Base-by-base conservation (phyloP, 2,329 filamentous ascomycete genomes). In the Ascochyta pisi region DNA sequence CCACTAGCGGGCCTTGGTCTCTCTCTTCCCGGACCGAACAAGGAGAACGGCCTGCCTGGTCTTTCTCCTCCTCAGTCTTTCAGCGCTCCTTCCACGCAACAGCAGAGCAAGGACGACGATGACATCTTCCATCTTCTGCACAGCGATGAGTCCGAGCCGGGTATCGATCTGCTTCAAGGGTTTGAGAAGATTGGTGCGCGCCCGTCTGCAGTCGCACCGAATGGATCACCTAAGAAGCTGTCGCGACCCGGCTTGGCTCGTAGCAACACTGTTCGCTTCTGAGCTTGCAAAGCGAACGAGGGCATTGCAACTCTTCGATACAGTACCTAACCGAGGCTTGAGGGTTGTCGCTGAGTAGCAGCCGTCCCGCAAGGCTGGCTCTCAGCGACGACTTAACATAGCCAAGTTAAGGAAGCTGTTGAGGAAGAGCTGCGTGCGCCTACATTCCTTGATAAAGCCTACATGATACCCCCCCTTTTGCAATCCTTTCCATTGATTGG, bases 101-200 rank as follows among this genome's bases (percentile, higher is more conserved):
- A 67, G 54, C 52, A 65, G 35, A 56, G 66, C 50, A 56, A 69
- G 13, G 81, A 83, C 40, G 81, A 83, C 35, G 81, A 84, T 7
- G 83, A 85, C 13, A 81, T 86, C 27, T 86, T 82, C 64, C 76
- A 79, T 19, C 82, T 86, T 33, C 80, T 88, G 37, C 78, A 86
- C 47, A 79, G 81, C 53, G 86, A 89, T 57, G 85, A 86, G 37
- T 78, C 79, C 3, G 81, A 84, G 54, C 86, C 88, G 56, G 76
- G 83, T 13, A 82, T 92, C 46, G 89, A 92, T 66, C 88, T 92
- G 62, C 82, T 90, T 41, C 87, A 90, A 68, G 89, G 89, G 9
- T 92, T 92, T 66, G 85, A 89, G 70, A 89, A 88, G 77, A 92
- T 92, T 70, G 89, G 89, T 46, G 71, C 75, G 5, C 59, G 70